These are phyloP conservation scores for Jamesozyma piceae DNA, from an alignment of 805 yeast species.

Conservation along the genomic window DNA sequence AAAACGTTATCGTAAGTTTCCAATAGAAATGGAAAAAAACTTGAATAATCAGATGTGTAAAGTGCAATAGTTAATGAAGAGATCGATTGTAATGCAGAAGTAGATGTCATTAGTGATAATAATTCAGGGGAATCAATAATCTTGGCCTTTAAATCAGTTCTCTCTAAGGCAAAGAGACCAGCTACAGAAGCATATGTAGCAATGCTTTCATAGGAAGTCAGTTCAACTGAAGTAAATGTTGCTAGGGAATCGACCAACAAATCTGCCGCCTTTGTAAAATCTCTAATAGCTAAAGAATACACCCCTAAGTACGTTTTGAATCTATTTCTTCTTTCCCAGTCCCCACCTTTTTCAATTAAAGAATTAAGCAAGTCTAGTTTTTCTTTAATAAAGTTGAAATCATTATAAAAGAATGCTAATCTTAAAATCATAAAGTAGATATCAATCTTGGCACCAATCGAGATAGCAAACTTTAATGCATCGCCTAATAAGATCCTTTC, in stretches of 20 bases:
- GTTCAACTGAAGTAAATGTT: constrained; percentile 88
- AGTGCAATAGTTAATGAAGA: constrained; percentile 75
- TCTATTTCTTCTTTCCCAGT: constrained; percentile 96
- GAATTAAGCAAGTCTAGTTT: constrained; percentile 63
- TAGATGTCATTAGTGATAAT: constrained; percentile 63
- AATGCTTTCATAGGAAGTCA: constrained; percentile 80
- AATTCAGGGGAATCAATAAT: constrained; percentile 92
- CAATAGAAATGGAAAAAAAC: constrained; percentile 67
- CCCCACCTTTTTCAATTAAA: constrained; percentile 93
- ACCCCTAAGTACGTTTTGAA: constrained; percentile 87
- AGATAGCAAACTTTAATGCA: constrained; percentile 70
- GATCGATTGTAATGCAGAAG: constrained; percentile 68
- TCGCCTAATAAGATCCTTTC: constrained; percentile 42
- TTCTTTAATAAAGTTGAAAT: constrained; percentile 56
- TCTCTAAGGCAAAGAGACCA: constrained; percentile 74
- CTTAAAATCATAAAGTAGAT: constrained; percentile 71
- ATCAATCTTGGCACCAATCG: constrained; percentile 87
- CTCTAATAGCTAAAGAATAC: constrained; percentile 72
- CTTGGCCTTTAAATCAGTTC: constrained; percentile 75
- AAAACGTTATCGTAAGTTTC: constrained; percentile 69
- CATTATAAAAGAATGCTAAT: constrained; percentile 82
- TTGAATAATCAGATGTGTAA: constrained; percentile 78
- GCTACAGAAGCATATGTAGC: constrained; percentile 81
- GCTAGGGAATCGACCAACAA: constrained; percentile 84
- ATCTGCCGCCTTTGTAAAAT: constrained; percentile 76